Evolutionary conservation across 495 filamentous ascomycete species (phyloP).

Genomic region (Talaromyces wortmannii): DNA sequence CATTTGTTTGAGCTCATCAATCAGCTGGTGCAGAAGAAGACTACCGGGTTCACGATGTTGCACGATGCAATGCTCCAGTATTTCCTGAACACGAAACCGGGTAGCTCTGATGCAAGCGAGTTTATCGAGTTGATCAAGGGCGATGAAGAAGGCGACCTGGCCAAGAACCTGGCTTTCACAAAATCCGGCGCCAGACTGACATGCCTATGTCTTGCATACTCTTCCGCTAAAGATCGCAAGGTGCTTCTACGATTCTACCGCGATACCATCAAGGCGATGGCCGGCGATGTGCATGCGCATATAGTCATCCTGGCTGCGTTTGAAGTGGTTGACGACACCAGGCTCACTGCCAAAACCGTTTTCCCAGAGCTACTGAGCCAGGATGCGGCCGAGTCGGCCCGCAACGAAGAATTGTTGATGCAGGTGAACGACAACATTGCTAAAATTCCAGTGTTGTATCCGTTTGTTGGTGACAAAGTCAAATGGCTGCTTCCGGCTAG

Average conservation of each 20-base stretch:
- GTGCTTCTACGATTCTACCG: slow-evolving; percentile 79
- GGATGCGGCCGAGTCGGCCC: slow-evolving; percentile 46
- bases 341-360: slow-evolving; percentile 75
- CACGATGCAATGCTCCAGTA: slow-evolving; percentile 99
- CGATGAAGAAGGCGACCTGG: slow-evolving; percentile 79
- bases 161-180: slow-evolving; percentile 95
- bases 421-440: slow-evolving; percentile 64
- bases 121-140: slow-evolving; percentile 87
- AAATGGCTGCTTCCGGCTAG: slow-evolving; percentile 58
- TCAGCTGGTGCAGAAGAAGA: slow-evolving; percentile 87
- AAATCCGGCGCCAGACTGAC: slow-evolving; percentile 78
- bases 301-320: slow-evolving; percentile 75
- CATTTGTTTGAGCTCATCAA: slow-evolving; percentile 81
- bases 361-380: slow-evolving; percentile 76
- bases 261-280: slow-evolving; percentile 75
- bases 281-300: slow-evolving; percentile 70
- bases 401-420: slow-evolving; percentile 52
- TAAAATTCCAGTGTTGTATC: slow-evolving; percentile 75
- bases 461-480: slow-evolving; percentile 64
- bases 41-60: slow-evolving; percentile 89
- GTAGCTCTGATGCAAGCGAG: slow-evolving; percentile 71
- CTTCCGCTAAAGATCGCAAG: slow-evolving; percentile 89
- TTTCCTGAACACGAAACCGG: slow-evolving; percentile 69
- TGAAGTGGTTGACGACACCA: slow-evolving; percentile 91
- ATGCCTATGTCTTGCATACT: slow-evolving; percentile 72